Base-by-base conservation (phyloP, 176 grass and related monocot genomes). In the Luzula sylvatica region DNA sequence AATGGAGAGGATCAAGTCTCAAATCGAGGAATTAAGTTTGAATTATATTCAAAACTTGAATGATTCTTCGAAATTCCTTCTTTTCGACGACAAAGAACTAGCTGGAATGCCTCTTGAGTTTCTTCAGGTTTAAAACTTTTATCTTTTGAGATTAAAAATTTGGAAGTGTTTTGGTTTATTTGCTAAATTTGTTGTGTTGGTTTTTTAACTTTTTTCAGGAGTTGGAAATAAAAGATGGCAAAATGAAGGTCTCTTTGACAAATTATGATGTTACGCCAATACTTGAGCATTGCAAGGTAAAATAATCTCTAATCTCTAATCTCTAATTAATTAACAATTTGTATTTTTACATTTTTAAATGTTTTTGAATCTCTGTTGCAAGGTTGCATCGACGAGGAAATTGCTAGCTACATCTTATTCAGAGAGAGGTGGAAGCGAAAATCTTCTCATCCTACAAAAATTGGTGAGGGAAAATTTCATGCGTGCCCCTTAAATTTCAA, bases 231-330 rank as follows among this genome's bases (percentile, higher is more conserved):
- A 66, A 25, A 47, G 77, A 82, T 56, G 81, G 77, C 8, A 89
- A 82, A 68, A 9, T 77, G 64, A 96, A 89, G 65, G 63, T 96
- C 70, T 23, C 58, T 5, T 58, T 96, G 38, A 89, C 65, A 52
- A 79, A 46, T 71, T 78, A 76, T 67, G 71, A 82, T 79, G 90
- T 86, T 42, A 86, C 85, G 67, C 90, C 90, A 71, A 82, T 96
- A 70, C 84, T 89, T n/a, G 84, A 89, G 59, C 73, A 89, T 42
- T 96, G 90, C 50, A 96, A 86, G 84, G 90, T 96, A 55, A 70
- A 55, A 30, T 23, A 17, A 49, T 11, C 13, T 64, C 41, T 47
- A 29, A 49, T 20, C 1, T 56, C 25, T 50, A 16, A 3, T 4
- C 3, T 50, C 46, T 21, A 17, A 17, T 50, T 50, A 4, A 21